Percentiles rank a stretch among this genome's conserved stretches.
phyloP scores from a whole-genome alignment of 2,329 filamentous ascomycete species.

The Claviceps paspali region DNA sequence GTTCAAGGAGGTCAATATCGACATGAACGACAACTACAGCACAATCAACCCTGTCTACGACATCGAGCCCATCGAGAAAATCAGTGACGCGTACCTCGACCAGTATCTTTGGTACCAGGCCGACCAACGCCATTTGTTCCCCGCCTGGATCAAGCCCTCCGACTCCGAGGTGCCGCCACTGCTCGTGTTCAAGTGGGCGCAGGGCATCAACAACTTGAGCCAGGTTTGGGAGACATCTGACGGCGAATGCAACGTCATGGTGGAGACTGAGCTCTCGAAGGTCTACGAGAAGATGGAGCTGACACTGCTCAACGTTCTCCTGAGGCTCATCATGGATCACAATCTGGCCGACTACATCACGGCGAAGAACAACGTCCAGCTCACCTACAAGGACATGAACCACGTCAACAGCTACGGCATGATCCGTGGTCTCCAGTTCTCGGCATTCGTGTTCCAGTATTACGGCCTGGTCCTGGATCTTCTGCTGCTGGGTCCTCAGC shows the following conservation, averaged over 20 bases:
- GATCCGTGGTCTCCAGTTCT: constrained; percentile 96
- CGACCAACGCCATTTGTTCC: constrained; percentile 91
- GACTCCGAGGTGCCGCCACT: constrained; percentile 94
- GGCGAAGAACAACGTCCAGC: constrained; percentile 96
- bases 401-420: constrained; percentile 98
- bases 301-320: constrained; percentile 80
- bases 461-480: constrained; percentile 93
- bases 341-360: constrained; percentile 98
- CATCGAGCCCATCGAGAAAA: constrained; percentile 98
- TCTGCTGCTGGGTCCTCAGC: constrained; percentile 77
- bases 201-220: constrained; percentile 95
- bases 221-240: constrained; percentile 89
- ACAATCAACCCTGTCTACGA: constrained; percentile 99
- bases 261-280: constrained; percentile 96
- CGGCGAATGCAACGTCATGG: constrained; percentile 96
- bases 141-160: constrained; percentile 97
- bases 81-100: constrained; percentile 94
- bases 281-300: constrained; percentile 99
- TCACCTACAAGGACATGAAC: constrained; percentile 99
- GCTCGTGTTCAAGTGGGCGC: constrained; percentile 95
- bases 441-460: constrained; percentile 97
- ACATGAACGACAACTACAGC: constrained; percentile 99
- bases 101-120: constrained; percentile 99
- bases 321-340: constrained; percentile 97
- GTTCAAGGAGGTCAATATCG: constrained; percentile 98